phyloP scores from a whole-genome alignment of 345 rosid genomes.

The Citrus sinensis region DVS_A1.0 CM039161.1:2710001-2710500 shows the following conservation, averaged over 20 bases:
- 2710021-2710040: not conserved
- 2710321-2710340: slow-evolving; percentile 38
- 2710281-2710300: slow-evolving; percentile 30
- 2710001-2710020: not conserved
- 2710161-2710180: not conserved
- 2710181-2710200: not conserved
- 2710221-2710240: not conserved
- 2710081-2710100: not conserved
- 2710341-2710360: slow-evolving; percentile 40
- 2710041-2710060: not conserved
- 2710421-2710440: not conserved
- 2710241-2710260: not conserved
- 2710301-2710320: slow-evolving; percentile 28
- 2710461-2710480: not conserved
- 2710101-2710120: not conserved
- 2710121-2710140: not conserved
- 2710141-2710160: not conserved
- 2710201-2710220: not conserved
- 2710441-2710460: not conserved
- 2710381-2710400: not conserved
- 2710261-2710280: slow-evolving; percentile 41
- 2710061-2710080: not conserved
- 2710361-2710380: slow-evolving; percentile 10
- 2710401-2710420: not conserved
- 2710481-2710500: not conserved